Evolutionary conservation across 2,329 filamentous ascomycete genomes (phyloP).

Genomic region (Trichocomaceae sp.): DNA sequence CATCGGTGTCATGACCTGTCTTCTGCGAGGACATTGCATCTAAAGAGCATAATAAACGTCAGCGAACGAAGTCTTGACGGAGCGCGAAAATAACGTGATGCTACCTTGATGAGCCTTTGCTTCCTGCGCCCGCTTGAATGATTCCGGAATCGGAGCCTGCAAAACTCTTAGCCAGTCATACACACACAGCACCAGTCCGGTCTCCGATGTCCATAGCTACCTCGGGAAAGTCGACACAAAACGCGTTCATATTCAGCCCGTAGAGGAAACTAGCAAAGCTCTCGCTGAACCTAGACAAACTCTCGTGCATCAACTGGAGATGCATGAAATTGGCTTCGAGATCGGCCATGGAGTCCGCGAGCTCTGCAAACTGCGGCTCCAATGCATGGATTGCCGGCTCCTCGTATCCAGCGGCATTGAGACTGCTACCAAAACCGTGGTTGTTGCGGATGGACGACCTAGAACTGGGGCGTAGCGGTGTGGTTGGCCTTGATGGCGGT

Average conservation of each 20-base stretch:
- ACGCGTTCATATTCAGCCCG: slow-evolving; percentile 97
- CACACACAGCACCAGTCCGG: too few relatives aligned
- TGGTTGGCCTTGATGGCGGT: slow-evolving; percentile 71
- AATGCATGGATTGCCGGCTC: slow-evolving; percentile 67
- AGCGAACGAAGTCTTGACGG: background rate
- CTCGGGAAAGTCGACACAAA: slow-evolving; percentile 96
- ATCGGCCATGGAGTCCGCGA: slow-evolving; percentile 89
- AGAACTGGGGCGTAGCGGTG: slow-evolving; percentile 82
- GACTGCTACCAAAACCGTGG: slow-evolving; percentile 45
- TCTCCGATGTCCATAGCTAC: slow-evolving; percentile 58
- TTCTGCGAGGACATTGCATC: slow-evolving; percentile 28
- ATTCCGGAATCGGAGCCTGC: slow-evolving; percentile 75
- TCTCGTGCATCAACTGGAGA: slow-evolving; percentile 94
- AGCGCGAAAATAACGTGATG: slow-evolving; percentile 1
- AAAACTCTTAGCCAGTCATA: background rate
- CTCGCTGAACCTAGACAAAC: slow-evolving; percentile 84
- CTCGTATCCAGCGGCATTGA: slow-evolving; percentile 32
- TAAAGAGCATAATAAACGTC: slow-evolving; percentile 17
- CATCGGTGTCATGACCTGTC: slow-evolving; percentile 55
- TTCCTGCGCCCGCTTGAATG: slow-evolving; percentile 63
- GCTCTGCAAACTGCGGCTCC: slow-evolving; percentile 85
- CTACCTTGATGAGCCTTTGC: slow-evolving; percentile 48
- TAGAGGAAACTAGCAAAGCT: slow-evolving; percentile 94
- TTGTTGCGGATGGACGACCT: slow-evolving; percentile 81
- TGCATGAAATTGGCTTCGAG: slow-evolving; percentile 97